Evolutionary conservation across 1,284 basidiomycete species (phyloP).

Genomic region (Chalciporus piperatoides): DNA sequence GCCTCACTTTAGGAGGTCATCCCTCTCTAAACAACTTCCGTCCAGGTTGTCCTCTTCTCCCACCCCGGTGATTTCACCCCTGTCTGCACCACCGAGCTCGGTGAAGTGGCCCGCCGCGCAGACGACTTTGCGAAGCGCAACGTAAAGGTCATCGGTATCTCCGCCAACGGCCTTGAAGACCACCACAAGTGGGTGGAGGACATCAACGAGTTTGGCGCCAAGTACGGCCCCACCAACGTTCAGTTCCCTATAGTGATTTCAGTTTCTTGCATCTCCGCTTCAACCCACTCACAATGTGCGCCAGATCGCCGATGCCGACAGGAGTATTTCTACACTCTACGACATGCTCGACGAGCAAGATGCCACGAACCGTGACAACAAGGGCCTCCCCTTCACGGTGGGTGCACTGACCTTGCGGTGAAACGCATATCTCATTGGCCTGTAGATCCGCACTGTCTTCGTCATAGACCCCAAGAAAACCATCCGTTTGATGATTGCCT

Average conservation of each 20-base stretch:
- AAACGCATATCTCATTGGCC: slow-evolving; percentile 8
- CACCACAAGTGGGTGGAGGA: slow-evolving; percentile 93
- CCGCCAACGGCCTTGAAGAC: slow-evolving; percentile 84
- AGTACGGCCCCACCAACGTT: slow-evolving; percentile 67
- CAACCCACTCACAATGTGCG: slow-evolving; percentile 4
- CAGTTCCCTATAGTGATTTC: slow-evolving; percentile 84
- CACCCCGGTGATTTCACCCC: slow-evolving; percentile 89
- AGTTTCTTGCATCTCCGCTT: slow-evolving; percentile 11
- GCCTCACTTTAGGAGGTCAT: slow-evolving; percentile 7
- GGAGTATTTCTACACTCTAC: slow-evolving; percentile 82
- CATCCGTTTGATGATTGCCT: slow-evolving; percentile 87
- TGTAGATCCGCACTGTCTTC: slow-evolving; percentile 91
- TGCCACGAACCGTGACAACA: slow-evolving; percentile 90
- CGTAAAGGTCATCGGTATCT: slow-evolving; percentile 94
- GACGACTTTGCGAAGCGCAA: slow-evolving; percentile 83
- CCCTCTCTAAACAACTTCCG: slow-evolving; percentile 4
- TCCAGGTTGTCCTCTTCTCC: slow-evolving; percentile 80
- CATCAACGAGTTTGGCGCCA: slow-evolving; percentile 77
- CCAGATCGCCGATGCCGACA: slow-evolving; percentile 88
- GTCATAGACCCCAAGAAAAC: slow-evolving; percentile 90
- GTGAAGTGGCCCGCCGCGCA: slow-evolving; percentile 87
- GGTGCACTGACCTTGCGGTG: slow-evolving; percentile 8
- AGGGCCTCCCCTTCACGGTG: slow-evolving; percentile 82
- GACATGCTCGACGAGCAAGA: slow-evolving; percentile 98
- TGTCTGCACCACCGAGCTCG: slow-evolving; percentile 95